Evolutionary conservation across 805 yeast genomes (phyloP).

Genomic region (Candida odintsovae): DNA sequence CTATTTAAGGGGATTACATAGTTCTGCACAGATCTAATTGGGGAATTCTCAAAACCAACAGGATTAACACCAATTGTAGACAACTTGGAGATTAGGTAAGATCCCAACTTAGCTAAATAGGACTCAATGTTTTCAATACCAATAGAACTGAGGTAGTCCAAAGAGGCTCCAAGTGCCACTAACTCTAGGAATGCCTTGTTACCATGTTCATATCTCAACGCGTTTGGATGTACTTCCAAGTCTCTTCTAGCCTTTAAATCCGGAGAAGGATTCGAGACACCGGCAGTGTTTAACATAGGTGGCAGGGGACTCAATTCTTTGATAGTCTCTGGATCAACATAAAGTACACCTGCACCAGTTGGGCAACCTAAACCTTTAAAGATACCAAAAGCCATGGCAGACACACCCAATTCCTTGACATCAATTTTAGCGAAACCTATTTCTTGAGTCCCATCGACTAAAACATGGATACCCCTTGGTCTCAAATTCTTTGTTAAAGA

Average conservation of each 20-base stretch:
- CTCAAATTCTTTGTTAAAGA: neutral
- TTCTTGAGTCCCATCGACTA: neutral
- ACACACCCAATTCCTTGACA: neutral
- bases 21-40: neutral
- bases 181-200: neutral
- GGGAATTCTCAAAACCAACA: neutral
- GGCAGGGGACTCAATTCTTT: neutral
- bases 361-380: neutral
- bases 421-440: neutral
- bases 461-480: neutral
- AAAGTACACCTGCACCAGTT: neutral
- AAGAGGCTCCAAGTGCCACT: neutral
- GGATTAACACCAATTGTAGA: neutral
- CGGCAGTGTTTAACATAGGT: neutral
- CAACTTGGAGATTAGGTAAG: neutral
- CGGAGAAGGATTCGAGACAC: neutral
- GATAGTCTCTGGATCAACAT: neutral
- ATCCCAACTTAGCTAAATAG: neutral
- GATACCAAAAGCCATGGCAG: neutral
- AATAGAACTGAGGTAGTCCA: neutral
- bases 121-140: conserved; percentile 1
- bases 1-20: neutral
- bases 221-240: neutral
- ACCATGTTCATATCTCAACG: conserved; percentile 1
- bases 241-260: neutral